Conservation (phyloP, 2,329 filamentous ascomycete species). For the Microsporum canis region DNA sequence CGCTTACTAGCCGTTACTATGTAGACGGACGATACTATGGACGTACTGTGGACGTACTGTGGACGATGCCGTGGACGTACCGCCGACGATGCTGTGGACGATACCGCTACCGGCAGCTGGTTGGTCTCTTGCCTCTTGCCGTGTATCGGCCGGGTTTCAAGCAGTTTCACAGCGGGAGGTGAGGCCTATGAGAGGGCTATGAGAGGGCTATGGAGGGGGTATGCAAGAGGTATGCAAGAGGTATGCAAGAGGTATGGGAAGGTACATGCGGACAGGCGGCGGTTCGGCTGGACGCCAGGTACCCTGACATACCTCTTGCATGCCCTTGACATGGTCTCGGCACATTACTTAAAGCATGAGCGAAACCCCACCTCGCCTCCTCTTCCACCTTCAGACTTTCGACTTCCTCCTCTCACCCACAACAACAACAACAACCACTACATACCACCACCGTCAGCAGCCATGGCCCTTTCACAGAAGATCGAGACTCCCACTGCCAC, state of each 20-base stretch:
- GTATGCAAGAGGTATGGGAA: neutral
- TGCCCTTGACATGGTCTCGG: too few species aligned
- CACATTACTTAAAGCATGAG: too few species aligned
- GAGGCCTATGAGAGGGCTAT: neutral
- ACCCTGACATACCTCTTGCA: neutral
- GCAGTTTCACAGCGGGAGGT: neutral
- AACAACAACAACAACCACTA: neutral
- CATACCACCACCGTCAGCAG: neutral
- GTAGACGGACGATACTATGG: too few species aligned
- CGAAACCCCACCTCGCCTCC: neutral
- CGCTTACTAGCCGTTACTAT: too few species aligned
- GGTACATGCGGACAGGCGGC: neutral
- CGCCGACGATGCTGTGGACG: neutral
- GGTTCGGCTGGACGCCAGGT: neutral
- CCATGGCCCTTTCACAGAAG: conserved; percentile 31
- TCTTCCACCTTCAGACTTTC: conserved; percentile 9
- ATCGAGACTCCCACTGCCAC: conserved; percentile 31
- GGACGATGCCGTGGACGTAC: neutral
- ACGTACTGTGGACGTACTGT: neutral
- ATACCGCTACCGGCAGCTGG: neutral
- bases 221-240: neutral
- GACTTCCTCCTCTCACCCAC: neutral
- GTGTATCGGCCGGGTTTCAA: neutral
- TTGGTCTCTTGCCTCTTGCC: neutral
- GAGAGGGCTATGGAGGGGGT: neutral